Evolutionary conservation across 441 rosid species (phyloP), one percentile per base, ranked within the genome.

Genomic region (Populus trichocarpa): DNA sequence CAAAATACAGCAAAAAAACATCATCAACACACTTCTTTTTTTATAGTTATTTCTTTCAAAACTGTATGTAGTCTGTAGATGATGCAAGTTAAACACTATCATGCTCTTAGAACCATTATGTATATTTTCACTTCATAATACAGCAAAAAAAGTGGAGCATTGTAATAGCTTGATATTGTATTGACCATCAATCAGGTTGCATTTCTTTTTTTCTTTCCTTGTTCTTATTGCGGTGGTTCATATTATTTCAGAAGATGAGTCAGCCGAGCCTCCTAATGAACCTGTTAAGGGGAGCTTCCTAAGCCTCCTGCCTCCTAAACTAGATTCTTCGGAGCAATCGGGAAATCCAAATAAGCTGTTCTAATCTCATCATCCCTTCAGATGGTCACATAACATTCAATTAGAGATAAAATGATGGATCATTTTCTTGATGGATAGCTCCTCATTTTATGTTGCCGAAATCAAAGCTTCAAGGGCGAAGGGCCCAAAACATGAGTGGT

Each of bases 251-350:
- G 98, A 91, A 79, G 94, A 87, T 69, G 97, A 91, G 84, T 81
- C 97, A 1, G 93, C 89, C 8, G 75, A 77, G 20, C 81, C 81
- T 46, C 83, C 87, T 61, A 83, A 83, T 73, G 87, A 88, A 81
- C 83, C 90, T 6, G 87, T 79, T 71, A 91, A 89, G 13, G 99
- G 96, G 70, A 95, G 98, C 90, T 93, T 95, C 82, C 77, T 95
- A 70, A 89, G 88, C 67, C 89, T 89, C 65, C 83, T 92, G 88
- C 94, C 97, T 72, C 79, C 92, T 11, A 92, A 84, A 69, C 75
- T 85, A 20, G 93, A 91, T 84, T 87, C 80, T 76, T 86, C 96
- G 0, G 94, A 87, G 85, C 86, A 84, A 78, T 87, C 86, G 66
- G 75, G 77, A 83, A 78, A 85, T 79, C 83, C n/a, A 79, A 86